Base-by-base conservation (phyloP, 345 rosid genomes). In the Eucalyptus sp. region DNA sequence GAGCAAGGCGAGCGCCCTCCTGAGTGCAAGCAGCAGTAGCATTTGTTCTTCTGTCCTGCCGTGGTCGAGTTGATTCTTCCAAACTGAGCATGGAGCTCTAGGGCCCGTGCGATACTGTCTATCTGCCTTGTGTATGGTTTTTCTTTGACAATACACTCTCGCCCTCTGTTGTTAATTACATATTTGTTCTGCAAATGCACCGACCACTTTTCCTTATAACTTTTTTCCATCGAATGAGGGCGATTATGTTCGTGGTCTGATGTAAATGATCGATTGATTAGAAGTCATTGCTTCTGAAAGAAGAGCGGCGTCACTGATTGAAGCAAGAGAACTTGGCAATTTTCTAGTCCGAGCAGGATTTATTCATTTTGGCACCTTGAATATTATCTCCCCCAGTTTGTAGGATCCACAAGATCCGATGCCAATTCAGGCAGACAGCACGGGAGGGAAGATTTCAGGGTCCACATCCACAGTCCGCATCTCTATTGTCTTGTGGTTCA, bases 21-120 rank as follows among this genome's bases (percentile, higher is more conserved):
- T 18, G 99, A 97, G 88, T 98, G 99, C 96, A 98, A 98, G 96
- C 99, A 98, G 92, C 99, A 96, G 94, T 97, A 76, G 84, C 13
- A 20, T 41, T 76, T 41, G 84, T 76, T 76, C 48, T 20, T 76
- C 41, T 76, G 2, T 2, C 29, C 48, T 76, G 84, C 84, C 22
- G 48, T 41, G 84, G 84, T 41, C 10, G 76, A 66, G 76, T n/a
- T 3, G 84, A 76, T 76, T 41, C 84, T 76, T 76, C 84, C 84
- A 76, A 76, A 76, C 84, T 76, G 48, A 76, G 84, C 48, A 41
- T 41, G 84, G 84, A 76, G 84, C 29, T 11, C 29, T 20, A 37
- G 48, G 41, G 76, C 76, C 76, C 41, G 37, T 64, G 41, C 41
- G 11, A 41, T 41, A 20, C 84, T 11, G 83, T 76, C 83, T 76